These are phyloP conservation scores for Coniochaeta prunicola DNA, from an alignment of 2,329 filamentous ascomycete species.

Conservation along the genomic window DNA sequence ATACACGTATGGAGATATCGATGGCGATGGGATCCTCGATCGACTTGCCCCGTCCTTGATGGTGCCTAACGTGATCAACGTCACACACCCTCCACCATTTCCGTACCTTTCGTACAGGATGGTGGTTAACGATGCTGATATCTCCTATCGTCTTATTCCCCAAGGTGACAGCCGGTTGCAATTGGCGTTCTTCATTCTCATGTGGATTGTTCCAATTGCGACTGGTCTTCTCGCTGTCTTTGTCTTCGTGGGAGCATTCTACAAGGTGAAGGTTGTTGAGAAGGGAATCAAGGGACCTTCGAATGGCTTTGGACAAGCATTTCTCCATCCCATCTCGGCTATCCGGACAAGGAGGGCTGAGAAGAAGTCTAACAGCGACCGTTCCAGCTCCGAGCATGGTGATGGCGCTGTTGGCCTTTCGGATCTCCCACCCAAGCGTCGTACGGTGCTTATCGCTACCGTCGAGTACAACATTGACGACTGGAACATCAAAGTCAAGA, in stretches of 20 bases:
- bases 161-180: constrained; percentile 45
- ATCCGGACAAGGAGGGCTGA: constrained; percentile 6
- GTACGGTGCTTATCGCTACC: constrained; percentile 15
- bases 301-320: not conserved
- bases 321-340: not conserved
- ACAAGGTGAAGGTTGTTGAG: constrained; percentile 48
- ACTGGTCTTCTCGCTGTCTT: constrained; percentile 42
- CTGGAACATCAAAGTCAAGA: constrained; percentile 64
- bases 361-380: constrained; percentile 15
- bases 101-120: constrained; percentile 49
- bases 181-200: constrained; percentile 42
- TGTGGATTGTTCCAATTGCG: constrained; percentile 43
- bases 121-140: constrained; percentile 44
- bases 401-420: constrained; percentile 45
- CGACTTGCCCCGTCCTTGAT: constrained; percentile 52
- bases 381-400: constrained; percentile 7
- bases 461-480: constrained; percentile 61
- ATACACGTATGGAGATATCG: constrained; percentile 51
- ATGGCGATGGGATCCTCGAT: constrained; percentile 52
- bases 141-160: constrained; percentile 36
- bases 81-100: constrained; percentile 43
- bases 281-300: constrained; percentile 34
- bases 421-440: constrained; percentile 47
- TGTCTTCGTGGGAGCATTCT: constrained; percentile 49
- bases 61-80: constrained; percentile 45